A percentile compares a stretch with the other conserved stretches of the same genome.
These are phyloP conservation scores for Polytrichum formosum DNA, from an alignment of 225 moss, liverwort and hornwort species.

Conservation along the genomic window DNA sequence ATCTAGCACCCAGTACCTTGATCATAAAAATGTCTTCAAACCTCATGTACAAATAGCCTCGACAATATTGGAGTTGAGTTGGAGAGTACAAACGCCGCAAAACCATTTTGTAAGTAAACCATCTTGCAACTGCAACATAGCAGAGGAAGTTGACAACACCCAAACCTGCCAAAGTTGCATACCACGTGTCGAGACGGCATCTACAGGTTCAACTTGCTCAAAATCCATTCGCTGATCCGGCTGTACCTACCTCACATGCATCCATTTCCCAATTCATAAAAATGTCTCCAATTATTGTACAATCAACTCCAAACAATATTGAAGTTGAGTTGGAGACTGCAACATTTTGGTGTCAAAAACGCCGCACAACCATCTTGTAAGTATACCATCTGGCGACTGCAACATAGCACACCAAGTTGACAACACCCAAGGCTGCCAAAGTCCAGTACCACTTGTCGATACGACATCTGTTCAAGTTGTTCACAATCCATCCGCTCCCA, in stretches of 20 bases:
- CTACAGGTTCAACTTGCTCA: not conserved
- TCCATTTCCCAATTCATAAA: no score
- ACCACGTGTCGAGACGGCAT: slow-evolving; percentile 1
- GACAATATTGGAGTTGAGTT: not conserved
- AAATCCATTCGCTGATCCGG: not conserved
- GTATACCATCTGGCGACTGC: not conserved
- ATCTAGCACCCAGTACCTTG: no score
- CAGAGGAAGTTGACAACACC: not conserved
- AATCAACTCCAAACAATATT: not conserved
- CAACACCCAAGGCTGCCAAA: not conserved
- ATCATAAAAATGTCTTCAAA: no score
- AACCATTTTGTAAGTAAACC: not conserved
- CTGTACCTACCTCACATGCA: no score
- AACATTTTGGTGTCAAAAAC: not conserved
- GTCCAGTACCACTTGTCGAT: slow-evolving; percentile 10
- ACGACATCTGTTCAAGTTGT: not conserved
- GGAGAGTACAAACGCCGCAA: not conserved
- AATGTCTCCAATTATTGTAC: no score
- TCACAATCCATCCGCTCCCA: not conserved
- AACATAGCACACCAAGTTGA: not conserved
- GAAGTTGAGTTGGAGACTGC: not conserved
- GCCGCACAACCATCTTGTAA: not conserved
- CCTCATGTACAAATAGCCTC: no score
- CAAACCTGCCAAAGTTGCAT: slow-evolving; percentile 2
- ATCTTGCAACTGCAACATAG: not conserved